Base-by-base conservation (phyloP, 1,284 basidiomycete species). In the Sanghuangporus baumii region DNA sequence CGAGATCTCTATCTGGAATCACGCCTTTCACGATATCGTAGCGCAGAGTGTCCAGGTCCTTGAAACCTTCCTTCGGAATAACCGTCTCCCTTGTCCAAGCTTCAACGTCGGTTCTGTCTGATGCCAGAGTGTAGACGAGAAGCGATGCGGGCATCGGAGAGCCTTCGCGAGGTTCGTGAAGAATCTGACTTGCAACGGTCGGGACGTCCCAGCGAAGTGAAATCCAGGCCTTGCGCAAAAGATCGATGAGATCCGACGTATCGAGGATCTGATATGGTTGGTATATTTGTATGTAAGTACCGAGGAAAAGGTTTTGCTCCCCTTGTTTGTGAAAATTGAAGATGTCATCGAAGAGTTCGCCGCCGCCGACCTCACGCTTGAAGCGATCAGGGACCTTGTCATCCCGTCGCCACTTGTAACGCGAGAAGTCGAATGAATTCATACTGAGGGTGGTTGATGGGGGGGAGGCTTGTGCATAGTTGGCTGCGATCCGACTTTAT, bases 11-110 rank as follows among this genome's bases (percentile, higher is more conserved):
- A 5, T 59, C 48, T 6, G 68, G 68, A n/a, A 69, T 11, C 3
- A 55, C 14, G 1, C 41, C 36, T 54, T 64, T 47, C 14, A 59
- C 59, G n/a, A 69, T 23, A 16, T 61, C 62, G 55, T 56, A 58
- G 6, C 66, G 61, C 3, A 67, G 54, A 7, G 66, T 64, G 54
- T 69, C 66, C 50, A 66, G 55, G 23, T 66, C 61, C 38, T 50
- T 48, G 51, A 31, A 40, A 41, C 41, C 51, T 26, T 61, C 62
- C 9, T 52, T 50, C 41, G 66, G 52, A 16, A 51, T 16, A 2
- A 67, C 62, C 5, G 67, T 68, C 20, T 61, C n/a, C 54, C 56
- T 48, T 6, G 67, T 63, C 67, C 66, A 67, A 16, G 52, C 47
- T 6, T 55, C 20, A 5, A 59, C 63, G 6, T 66, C 64, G 26